Base-by-base conservation (phyloP, 495 filamentous ascomycete genomes). In the Trichoderma asperelloides region DNA sequence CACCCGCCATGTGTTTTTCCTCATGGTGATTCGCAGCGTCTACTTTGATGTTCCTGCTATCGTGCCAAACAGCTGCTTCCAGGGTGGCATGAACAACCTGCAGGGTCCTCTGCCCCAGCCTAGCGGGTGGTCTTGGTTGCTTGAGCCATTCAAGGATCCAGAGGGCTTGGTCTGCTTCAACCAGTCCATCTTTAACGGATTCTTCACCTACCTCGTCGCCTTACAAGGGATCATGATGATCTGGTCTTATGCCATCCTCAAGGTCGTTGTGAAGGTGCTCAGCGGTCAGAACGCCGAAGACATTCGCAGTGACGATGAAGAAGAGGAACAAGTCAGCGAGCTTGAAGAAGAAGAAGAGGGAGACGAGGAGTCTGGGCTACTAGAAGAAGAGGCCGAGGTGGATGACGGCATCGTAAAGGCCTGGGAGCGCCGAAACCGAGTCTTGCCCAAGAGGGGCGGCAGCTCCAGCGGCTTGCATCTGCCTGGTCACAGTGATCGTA, bases 211-310 rank as follows among this genome's bases (percentile, higher is more conserved):
- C 65, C 83, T 98, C 18, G 79, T 96, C 18, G 83, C 86, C 43
- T 78, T 98, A 23, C 91, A 97, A 74, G 79, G 81, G 9, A 80
- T 98, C 41, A 91, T 89, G 21, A 78, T 96, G 37, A 80, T 95
- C 70, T 98, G 94, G 94, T 96, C 97, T 74, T 84, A 79, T 70
- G 89, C 96, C 87, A 96, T 97, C 72, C 72, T 91, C 39, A 83
- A 85, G 33, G 90, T 98, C 0, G 93, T 91, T 18, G 78, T 86
- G 62, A 86, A 85, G 30, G 90, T 96, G 3, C 72, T 97, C 25
- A 85, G 79, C 60, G 92, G 91, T 30, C 83, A 85, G 18, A 82
- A 84, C 40, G 92, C 94, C 33, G 94, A 96, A 65, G 94, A 98
- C 72, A 83, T 84, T 39, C 87, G 94, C 63, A 96, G 91, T 73